These are phyloP conservation scores for Phytomonas francai DNA, from an alignment of 208 protist species.

Conservation along the genomic window DNA sequence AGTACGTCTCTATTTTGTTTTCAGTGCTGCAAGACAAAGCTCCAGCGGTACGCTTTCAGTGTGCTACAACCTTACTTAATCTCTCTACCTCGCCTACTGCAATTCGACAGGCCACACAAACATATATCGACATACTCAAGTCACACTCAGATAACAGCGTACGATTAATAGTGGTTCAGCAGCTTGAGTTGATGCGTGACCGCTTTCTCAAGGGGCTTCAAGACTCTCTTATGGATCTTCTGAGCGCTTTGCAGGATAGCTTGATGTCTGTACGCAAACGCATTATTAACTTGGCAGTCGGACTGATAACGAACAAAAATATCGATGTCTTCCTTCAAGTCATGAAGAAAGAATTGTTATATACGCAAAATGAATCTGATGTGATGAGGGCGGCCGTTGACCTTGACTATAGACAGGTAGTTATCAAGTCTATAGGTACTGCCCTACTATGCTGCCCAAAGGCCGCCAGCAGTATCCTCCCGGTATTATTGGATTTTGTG, in stretches of 20 bases:
- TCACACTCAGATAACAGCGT: conserved; percentile 97
- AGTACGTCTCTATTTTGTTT: conserved; percentile 94
- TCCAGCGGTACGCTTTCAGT: conserved; percentile 93
- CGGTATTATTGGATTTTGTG: conserved; percentile 93
- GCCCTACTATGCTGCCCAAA: conserved; percentile 88
- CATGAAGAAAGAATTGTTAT: conserved; percentile 94
- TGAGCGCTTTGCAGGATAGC: conserved; percentile 85
- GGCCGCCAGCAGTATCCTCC: conserved; percentile 68
- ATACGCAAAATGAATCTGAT: conserved; percentile 26
- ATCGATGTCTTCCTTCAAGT: conserved; percentile 89
- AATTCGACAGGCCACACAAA: conserved; percentile 86
- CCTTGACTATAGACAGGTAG: conserved; percentile 50
- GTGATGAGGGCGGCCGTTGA: conserved; percentile 62
- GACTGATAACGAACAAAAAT: conserved; percentile 90
- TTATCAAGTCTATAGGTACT: conserved; percentile 91
- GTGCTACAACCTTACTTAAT: conserved; percentile 90
- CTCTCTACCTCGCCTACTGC: conserved; percentile 95
- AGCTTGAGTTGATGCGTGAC: conserved; percentile 89
- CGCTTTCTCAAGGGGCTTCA: conserved; percentile 82
- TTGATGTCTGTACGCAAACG: conserved; percentile 93
- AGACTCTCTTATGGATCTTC: conserved; percentile 94
- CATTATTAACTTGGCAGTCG: conserved; percentile 89
- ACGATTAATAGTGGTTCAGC: conserved; percentile 96
- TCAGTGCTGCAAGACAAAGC: conserved; percentile 91
- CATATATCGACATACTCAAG: conserved; percentile 91